Evolutionary conservation across 768 basidiomycete species (phyloP).

Genomic region (Leccinellum albellum): DNA sequence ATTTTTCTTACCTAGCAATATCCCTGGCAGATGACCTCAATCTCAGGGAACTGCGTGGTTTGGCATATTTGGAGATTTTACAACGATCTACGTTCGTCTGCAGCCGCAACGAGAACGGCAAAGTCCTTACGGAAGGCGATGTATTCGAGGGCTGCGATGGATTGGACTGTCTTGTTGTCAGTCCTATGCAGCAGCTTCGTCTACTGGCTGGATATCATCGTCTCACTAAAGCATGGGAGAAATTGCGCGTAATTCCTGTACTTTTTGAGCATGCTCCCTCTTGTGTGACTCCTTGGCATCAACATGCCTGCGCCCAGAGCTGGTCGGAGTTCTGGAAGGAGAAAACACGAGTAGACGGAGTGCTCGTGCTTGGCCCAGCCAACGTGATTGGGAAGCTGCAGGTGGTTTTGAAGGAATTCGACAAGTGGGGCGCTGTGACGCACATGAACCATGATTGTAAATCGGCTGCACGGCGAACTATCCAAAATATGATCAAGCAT

Average conservation of each 20-base stretch:
- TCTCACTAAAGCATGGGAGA: conserved; percentile 64
- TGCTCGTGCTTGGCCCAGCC: conserved; percentile 56
- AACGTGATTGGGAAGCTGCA: conserved; percentile 66
- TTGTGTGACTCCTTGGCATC: conserved; percentile 69
- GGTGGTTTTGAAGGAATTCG: conserved; percentile 63
- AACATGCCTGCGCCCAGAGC: conserved; percentile 65
- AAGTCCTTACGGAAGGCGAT: conserved; percentile 29
- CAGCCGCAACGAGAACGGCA: conserved; percentile 8
- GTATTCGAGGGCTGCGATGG: conserved; percentile 33
- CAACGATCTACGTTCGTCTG: conserved; percentile 45
- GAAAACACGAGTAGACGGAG: conserved; percentile 57
- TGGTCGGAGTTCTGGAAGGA: conserved; percentile 83
- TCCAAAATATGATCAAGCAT: conserved; percentile 51
- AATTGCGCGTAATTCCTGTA: conserved; percentile 51
- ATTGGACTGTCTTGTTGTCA: conserved; percentile 50
- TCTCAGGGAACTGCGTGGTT: conserved; percentile 55
- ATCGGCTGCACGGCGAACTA: conserved; percentile 50
- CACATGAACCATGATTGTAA: conserved; percentile 80
- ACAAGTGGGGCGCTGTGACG: conserved; percentile 66
- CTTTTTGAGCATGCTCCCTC: conserved; percentile 61
- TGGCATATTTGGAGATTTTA: conserved; percentile 73
- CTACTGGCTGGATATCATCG: conserved; percentile 68
- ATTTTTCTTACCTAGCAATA: conserved; percentile 73
- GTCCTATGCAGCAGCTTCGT: conserved; percentile 56
- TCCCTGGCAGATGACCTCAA: conserved; percentile 67